Percentiles rank a stretch among this genome's conserved stretches.
These are phyloP conservation scores for Microdochium trichocladiopsis DNA, from an alignment of 2,329 filamentous ascomycete species.

Conservation along the genomic window DNA sequence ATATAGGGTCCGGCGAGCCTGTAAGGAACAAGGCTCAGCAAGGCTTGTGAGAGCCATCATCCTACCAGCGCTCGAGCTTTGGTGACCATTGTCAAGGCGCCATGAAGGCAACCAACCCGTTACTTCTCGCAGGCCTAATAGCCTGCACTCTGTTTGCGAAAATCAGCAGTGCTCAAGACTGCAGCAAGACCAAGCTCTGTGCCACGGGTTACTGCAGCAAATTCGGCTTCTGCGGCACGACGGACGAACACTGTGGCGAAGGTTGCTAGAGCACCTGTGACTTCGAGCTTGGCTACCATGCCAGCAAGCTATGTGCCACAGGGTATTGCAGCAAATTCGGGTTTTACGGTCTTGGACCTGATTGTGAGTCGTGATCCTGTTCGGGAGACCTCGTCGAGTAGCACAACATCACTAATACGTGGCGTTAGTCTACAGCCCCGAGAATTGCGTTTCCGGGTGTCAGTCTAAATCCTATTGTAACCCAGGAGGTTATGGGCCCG, in stretches of 20 bases:
- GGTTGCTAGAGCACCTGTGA: background rate
- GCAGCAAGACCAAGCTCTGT: background rate
- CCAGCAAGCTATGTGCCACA: slow-evolving; percentile 1
- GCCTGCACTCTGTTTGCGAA: background rate
- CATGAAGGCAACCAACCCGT: too few relatives aligned
- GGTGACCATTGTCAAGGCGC: too few relatives aligned
- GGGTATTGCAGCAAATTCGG: slow-evolving; percentile 4
- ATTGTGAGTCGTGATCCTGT: slow-evolving; percentile 9
- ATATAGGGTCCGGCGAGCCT: background rate
- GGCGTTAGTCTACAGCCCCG: background rate
- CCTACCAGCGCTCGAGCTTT: background rate
- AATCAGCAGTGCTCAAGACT: background rate
- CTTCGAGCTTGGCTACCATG: background rate
- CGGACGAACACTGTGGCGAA: background rate
- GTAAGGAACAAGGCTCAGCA: too few relatives aligned
- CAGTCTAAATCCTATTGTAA: slow-evolving; percentile 11
- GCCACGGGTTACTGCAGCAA: background rate
- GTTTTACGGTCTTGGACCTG: slow-evolving; percentile 10
- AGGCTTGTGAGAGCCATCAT: too few relatives aligned
- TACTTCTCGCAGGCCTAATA: background rate
- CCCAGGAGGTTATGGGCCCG: slow-evolving; percentile 10
- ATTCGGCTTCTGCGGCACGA: background rate
- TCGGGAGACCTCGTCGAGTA: too few relatives aligned
- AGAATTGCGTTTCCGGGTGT: slow-evolving; percentile 3
- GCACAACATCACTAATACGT: slow-evolving; percentile 4